Evolutionary conservation across 2,329 filamentous ascomycete genomes (phyloP).

Genomic region (Microdochium paspali): DNA sequence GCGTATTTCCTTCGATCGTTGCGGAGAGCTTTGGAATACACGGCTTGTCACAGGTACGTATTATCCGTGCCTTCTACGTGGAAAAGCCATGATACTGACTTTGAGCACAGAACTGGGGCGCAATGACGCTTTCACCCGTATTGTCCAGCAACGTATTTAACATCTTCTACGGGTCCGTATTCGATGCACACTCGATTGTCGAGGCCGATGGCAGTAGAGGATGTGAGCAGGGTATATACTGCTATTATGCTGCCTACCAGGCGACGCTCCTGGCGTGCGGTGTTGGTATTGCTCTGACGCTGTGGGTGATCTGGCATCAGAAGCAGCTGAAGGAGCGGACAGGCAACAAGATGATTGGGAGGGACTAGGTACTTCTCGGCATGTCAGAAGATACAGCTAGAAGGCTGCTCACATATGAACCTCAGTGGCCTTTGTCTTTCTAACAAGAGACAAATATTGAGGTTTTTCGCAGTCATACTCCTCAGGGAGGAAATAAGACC

Average conservation of each 20-base stretch:
- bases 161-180: slow-evolving; percentile 75
- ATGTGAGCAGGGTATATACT: slow-evolving; percentile 69
- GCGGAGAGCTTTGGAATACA: slow-evolving; percentile 87
- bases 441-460: no score
- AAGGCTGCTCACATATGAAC: no score
- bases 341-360: slow-evolving; percentile 16
- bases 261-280: slow-evolving; percentile 67
- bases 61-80: background rate
- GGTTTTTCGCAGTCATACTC: no score
- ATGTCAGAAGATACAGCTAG: no score
- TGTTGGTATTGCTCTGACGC: slow-evolving; percentile 56
- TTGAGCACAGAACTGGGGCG: slow-evolving; percentile 71
- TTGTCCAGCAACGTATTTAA: slow-evolving; percentile 89
- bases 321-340: slow-evolving; percentile 27
- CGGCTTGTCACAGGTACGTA: slow-evolving; percentile 55
- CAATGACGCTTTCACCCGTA: slow-evolving; percentile 84
- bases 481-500: no score
- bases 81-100: background rate
- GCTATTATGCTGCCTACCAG: slow-evolving; percentile 74
- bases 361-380: background rate
- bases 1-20: slow-evolving; percentile 82
- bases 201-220: slow-evolving; percentile 59
- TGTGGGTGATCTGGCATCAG: slow-evolving; percentile 61
- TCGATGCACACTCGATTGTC: slow-evolving; percentile 68
- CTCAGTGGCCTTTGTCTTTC: no score